These are phyloP conservation scores for Discostella stelligeroides DNA, from an alignment of 108 stramenopile genomes.

Conservation along the genomic window DNA sequence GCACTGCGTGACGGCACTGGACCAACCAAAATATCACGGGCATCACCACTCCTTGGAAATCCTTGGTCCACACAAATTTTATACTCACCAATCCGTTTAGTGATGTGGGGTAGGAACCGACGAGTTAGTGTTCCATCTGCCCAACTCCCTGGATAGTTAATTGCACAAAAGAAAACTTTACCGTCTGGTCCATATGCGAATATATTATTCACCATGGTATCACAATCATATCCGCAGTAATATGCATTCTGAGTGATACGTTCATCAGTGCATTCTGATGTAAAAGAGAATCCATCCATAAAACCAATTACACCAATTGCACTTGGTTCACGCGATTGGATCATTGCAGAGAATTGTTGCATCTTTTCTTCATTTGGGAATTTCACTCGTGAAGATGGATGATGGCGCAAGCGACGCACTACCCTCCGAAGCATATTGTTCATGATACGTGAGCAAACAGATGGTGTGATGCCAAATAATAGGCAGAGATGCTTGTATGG, in stretches of 20 bases:
- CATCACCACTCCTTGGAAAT: slow-evolving; percentile 11
- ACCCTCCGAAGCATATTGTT: neutral
- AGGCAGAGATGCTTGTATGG: neutral
- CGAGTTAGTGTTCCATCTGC: slow-evolving; percentile 1
- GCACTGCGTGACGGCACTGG: too few relatives aligned
- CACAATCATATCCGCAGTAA: too few relatives aligned
- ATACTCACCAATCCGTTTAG: slow-evolving; percentile 9
- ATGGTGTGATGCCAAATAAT: neutral
- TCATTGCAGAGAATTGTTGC: neutral
- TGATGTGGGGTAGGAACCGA: neutral
- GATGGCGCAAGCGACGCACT: neutral
- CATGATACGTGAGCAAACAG: slow-evolving; percentile 10
- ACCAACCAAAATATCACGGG: slow-evolving; percentile 2
- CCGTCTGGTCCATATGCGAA: too few relatives aligned
- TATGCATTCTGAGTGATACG: slow-evolving; percentile 7
- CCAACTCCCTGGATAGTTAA: slow-evolving; percentile 24
- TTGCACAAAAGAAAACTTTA: too few relatives aligned
- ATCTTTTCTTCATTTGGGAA: slow-evolving; percentile 25
- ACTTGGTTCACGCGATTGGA: neutral
- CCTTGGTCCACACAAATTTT: slow-evolving; percentile 23
- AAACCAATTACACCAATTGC: slow-evolving; percentile 8
- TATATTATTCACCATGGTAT: too few relatives aligned
- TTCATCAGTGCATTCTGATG: neutral
- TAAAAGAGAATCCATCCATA: slow-evolving; percentile 18
- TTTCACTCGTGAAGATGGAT: slow-evolving; percentile 1